Conservation (phyloP, 2,329 filamentous ascomycete species). For the Sporothrix euskadiensis region DNA sequence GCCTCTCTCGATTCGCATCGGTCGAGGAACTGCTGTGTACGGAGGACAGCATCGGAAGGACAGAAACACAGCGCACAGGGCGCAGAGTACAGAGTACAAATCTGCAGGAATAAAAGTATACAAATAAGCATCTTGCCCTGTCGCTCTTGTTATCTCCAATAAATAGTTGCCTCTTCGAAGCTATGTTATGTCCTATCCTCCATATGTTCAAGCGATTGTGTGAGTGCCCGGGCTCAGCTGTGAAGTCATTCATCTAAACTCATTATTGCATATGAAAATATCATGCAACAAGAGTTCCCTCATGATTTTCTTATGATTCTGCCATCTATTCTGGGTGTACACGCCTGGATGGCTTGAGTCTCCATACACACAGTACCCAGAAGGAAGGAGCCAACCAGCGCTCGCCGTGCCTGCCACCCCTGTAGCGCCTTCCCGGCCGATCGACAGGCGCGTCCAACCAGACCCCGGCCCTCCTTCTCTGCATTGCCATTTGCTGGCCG, state of each 20-base stretch:
- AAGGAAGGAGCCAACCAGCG: conserved; percentile 11
- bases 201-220: background rate
- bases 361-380: background rate
- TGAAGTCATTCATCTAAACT: background rate
- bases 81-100: background rate
- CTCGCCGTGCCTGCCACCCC: conserved; percentile 13
- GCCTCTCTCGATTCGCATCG: background rate
- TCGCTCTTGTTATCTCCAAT: background rate
- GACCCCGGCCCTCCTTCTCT: conserved; percentile 14
- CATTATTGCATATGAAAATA: background rate
- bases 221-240: background rate
- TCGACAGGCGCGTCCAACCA: conserved; percentile 32
- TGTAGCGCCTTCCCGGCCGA: conserved; percentile 16
- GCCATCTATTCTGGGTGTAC: background rate
- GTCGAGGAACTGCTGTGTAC: background rate
- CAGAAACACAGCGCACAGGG: background rate
- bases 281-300: no score
- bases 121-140: background rate
- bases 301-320: background rate
- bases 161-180: no score
- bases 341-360: background rate
- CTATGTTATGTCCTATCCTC: background rate
- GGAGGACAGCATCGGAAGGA: background rate
- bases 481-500: conserved; percentile 23
- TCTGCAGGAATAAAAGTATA: background rate